Evolutionary conservation across 805 yeast species (phyloP).

Genomic region (Lipomyces starkeyi): DNA sequence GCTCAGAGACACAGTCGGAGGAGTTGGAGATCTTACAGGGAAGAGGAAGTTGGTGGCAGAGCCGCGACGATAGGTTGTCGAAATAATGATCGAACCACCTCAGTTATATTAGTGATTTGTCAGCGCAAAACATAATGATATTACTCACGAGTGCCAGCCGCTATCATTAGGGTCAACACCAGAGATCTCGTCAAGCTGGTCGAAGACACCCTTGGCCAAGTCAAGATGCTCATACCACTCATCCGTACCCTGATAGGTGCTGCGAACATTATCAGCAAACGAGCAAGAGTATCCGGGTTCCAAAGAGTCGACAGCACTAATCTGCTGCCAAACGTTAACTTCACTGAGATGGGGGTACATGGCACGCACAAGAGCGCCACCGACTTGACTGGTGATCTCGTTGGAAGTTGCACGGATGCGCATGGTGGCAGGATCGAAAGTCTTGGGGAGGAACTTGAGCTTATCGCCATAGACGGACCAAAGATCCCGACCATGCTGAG

Average conservation of each 20-base stretch:
- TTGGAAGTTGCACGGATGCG: slow-evolving; percentile 51
- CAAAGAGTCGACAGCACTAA: slow-evolving; percentile 47
- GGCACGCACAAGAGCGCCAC: slow-evolving; percentile 49
- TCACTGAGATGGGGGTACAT: slow-evolving; percentile 48
- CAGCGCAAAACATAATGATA: not conserved
- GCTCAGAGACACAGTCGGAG: slow-evolving; percentile 43
- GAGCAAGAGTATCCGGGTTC: slow-evolving; percentile 49
- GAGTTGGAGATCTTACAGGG: slow-evolving; percentile 44
- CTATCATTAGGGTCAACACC: slow-evolving; percentile 39
- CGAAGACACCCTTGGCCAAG: slow-evolving; percentile 50
- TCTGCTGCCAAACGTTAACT: slow-evolving; percentile 47
- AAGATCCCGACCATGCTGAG: slow-evolving; percentile 51
- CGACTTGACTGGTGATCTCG: slow-evolving; percentile 51
- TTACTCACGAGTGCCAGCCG: slow-evolving; percentile 26
- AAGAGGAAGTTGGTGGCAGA: slow-evolving; percentile 49
- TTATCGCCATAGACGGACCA: slow-evolving; percentile 49
- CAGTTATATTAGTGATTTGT: slow-evolving; percentile 39
- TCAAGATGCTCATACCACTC: slow-evolving; percentile 50
- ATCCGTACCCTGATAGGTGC: slow-evolving; percentile 42
- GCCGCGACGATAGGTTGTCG: slow-evolving; percentile 51
- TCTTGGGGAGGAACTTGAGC: slow-evolving; percentile 47
- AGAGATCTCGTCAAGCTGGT: slow-evolving; percentile 48
- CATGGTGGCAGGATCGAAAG: slow-evolving; percentile 45
- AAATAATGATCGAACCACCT: slow-evolving; percentile 50
- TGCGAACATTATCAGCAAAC: slow-evolving; percentile 44